Base-by-base conservation (phyloP, 768 basidiomycete species). In the Termitomyces sp. region DNA sequence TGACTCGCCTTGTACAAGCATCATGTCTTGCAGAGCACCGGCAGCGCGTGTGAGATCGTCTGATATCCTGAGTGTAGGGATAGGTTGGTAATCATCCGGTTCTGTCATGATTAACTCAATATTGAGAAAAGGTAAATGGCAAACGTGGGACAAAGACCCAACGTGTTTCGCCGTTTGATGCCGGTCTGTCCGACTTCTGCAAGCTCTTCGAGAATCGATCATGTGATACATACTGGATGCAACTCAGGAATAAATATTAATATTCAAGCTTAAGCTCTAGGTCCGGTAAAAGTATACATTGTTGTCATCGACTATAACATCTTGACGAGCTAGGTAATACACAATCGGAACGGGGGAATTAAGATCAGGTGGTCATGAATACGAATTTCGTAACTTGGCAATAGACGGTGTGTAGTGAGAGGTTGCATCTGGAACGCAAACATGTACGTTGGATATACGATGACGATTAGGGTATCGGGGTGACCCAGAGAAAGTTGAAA, bases 31-130 rank as follows among this genome's bases (percentile, higher is more conserved):
- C 40, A 86, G 74, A 30, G 77, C 78, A 63, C 78, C 79, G 42
- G 82, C 75, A 35, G 81, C 82, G 14, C 75, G 74, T 24, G 70
- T 75, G 48, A 84, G 75, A 65, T 82, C 76, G 58, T 78, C 75
- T 47, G 75, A 67, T 60, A 79, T 67, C 64, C 70, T 68, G 30
- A 63, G 58, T 38, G 64, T 60, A 53, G 73, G 71, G n/a, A 71
- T 65, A 35, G 69, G 60, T 59, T 69, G 64, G 45, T 54, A 58
- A 55, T 58, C 57, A 55, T 66, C 54, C 51, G 57, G 36, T 54
- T 69, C 64, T 43, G 63, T 61, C 70, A 71, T 73, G 40, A 48
- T 53, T 57, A 57, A 45, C 35, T 20, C 40, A 58, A 45, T 18
- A 50, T 30, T 57, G 14, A 12, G 46, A 50, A 30, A 58, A 54